Base-by-base conservation (phyloP, 495 filamentous ascomycete species). In the Hyphodiscus hymeniophilus region DNA sequence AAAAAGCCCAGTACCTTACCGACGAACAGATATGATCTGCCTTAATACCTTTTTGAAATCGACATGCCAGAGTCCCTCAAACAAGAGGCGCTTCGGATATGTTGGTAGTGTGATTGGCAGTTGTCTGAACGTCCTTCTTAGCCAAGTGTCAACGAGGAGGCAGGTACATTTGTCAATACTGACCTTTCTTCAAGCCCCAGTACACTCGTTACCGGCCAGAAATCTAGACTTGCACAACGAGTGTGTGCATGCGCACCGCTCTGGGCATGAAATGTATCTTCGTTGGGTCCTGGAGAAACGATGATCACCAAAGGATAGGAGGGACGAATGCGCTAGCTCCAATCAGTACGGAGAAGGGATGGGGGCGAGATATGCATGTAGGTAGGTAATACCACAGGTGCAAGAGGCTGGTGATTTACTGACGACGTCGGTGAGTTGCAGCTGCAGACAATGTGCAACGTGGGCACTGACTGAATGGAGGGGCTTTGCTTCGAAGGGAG, bases 321-420 rank as follows among this genome's bases (percentile, higher is more conserved):
- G 21, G 34, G 42, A 40, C 21, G 48, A 52, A 44, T 42, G 54
- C 18, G 39, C 54, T 57, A 48, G 39, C 43, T 51, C 51, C 47
- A 22, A 33, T 51, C 24, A 32, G 26, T 35, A 46, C 34, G n/a
- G 48, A 52, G 47, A 51, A 47, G 51, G 45, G 44, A 51, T 48
- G 26, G 42, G n/a, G 55, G 38, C 42, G 43, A 50, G 48, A 40
- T 26, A 50, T 45, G 35, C 45, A 50, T n/a, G n/a, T n/a, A 34
- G 42, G 51, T 42, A 54, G 51, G 55, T 58, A 51, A 58, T 58
- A 58, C 55, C 22, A 43, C 55, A 58, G 55, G 28, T 46, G 45
- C 51, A 40, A 54, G 44, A 44, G 26, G 42, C 45, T 44, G 26
- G 55, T 54, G 55, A 49, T 8, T 12, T 10, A 42, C 33, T 50